Percentiles rank a stretch among this genome's conserved stretches.
These are phyloP conservation scores for Candida krabiensis DNA, from an alignment of 805 yeast species.

Conservation along the genomic window DNA sequence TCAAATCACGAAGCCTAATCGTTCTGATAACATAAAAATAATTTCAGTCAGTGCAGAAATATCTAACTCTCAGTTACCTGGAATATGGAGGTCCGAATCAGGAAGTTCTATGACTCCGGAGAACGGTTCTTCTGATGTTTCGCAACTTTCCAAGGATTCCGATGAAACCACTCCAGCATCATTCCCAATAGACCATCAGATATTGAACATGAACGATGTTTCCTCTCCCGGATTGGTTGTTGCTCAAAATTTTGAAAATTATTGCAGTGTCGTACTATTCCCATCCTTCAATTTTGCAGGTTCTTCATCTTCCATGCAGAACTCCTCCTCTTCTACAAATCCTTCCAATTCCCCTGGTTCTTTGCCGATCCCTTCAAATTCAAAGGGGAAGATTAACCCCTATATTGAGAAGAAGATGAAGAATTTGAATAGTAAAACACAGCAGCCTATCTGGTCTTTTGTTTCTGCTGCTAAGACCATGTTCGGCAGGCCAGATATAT, in stretches of 20 bases:
- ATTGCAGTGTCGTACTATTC: conserved; percentile 32
- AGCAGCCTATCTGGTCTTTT: conserved; percentile 57
- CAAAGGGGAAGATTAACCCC: conserved; percentile 20
- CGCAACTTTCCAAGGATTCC: conserved; percentile 3
- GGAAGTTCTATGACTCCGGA: conserved; percentile 6
- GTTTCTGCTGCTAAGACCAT: conserved; percentile 52
- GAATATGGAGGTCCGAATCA: conserved; percentile 6
- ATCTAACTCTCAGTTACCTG: conserved; percentile 20
- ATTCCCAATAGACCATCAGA: conserved; percentile 32
- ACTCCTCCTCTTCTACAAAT: conserved; percentile 1
- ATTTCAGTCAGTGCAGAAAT: conserved; percentile 17
- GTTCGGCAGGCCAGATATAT: conserved; percentile 44
- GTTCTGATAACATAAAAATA: conserved; percentile 7
- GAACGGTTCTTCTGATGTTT: conserved; percentile 1
- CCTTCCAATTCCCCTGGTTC: conserved; percentile 1
- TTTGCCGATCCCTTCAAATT: conserved; percentile 9
- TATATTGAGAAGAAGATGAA: conserved; percentile 27
- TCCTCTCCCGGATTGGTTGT: conserved; percentile 38
- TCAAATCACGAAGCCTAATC: conserved; percentile 6
- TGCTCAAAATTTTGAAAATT: conserved; percentile 40
- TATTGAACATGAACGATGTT: conserved; percentile 32
- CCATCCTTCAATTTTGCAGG: conserved; percentile 18
- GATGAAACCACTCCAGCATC: conserved; percentile 28
- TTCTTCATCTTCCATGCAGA: conserved; percentile 6
- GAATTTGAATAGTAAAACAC: conserved; percentile 18